Evolutionary conservation across 495 filamentous ascomycete genomes (phyloP), one percentile per base, ranked within the genome.

Genomic region (Penicillium malachiteum): DNA sequence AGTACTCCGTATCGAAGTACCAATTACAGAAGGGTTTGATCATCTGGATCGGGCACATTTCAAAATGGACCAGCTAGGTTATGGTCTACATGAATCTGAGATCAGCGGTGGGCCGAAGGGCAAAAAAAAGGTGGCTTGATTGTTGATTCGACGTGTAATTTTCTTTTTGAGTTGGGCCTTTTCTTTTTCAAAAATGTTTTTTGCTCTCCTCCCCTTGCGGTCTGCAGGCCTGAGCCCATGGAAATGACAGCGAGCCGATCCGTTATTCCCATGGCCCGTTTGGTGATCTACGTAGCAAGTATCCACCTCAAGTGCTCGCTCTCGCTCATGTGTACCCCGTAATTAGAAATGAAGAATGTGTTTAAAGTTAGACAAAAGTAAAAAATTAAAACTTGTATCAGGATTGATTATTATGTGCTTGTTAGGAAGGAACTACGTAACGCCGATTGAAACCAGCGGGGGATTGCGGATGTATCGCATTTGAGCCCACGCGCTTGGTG

Each of bases 171-270:
- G 21, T 41, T 31, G 17, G 37, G 37, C 45, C 42, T 52, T n/a
- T 16, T 31, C n/a, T 4, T 26, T 26, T 26, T 26, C n/a, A n/a
- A n/a, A n/a, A n/a, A n/a, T n/a, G 21, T 4, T 26, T 26, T 26
- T n/a, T n/a, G n/a, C 21, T 30, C 9, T 30, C 13, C 14, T 50
- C 53, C 48, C 62, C 64, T 65, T 67, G 51, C 60, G 31, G 43
- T 34, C 16, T 46, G 48, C 52, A 63, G 47, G 47, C 14, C 45
- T 47, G 37, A 57, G 51, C 33, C 39, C 41, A 54, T 45, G 51
- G 44, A 40, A 35, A 48, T 59, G 57, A 55, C 60, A 64, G 52
- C 57, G 60, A 47, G 46, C 56, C 57, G 60, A 51, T 58, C 52
- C 55, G 60, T 46, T 55, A 51, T 31, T 46, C 56, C 46, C 21